A percentile compares a stretch with the other conserved stretches of the same genome.
phyloP scores from a whole-genome alignment of 495 filamentous ascomycete genomes.

The Hapsidospora chrysogenum region DNA sequence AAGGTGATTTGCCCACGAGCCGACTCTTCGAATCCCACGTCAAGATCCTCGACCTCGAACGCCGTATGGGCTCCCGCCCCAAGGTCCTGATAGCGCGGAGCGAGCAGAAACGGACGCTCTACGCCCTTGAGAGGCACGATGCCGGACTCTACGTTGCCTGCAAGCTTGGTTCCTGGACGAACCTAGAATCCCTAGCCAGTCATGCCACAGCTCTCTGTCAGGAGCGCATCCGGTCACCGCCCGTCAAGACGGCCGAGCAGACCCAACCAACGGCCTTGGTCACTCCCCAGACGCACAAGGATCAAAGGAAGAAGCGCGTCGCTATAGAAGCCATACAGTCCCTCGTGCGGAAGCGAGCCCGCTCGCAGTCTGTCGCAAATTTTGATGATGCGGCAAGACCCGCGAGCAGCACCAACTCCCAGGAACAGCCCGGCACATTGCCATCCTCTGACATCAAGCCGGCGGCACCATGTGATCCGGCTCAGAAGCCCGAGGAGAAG shows the following conservation, averaged over 20 bases:
- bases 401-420: no score
- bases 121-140: constrained; percentile 56
- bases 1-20: constrained; percentile 31
- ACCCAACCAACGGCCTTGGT: constrained; percentile 8
- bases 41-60: constrained; percentile 42
- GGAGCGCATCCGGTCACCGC: constrained; percentile 6
- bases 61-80: constrained; percentile 28
- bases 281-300: constrained; percentile 20
- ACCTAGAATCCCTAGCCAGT: constrained; percentile 26
- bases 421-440: background rate
- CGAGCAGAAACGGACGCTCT: constrained; percentile 39
- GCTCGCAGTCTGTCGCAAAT: constrained; percentile 8
- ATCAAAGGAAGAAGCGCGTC: constrained; percentile 28
- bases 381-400: constrained; percentile 4
- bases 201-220: constrained; percentile 22
- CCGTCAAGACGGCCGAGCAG: constrained; percentile 3
- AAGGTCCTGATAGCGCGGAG: constrained; percentile 51
- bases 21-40: constrained; percentile 43
- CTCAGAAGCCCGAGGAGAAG: constrained; percentile 2
- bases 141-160: constrained; percentile 52
- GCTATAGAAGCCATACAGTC: constrained; percentile 37
- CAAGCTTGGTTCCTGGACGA: constrained; percentile 50
- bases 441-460: background rate
- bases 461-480: constrained; percentile 1
- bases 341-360: constrained; percentile 20